Percentiles rank a stretch among this genome's conserved stretches.
Conservation (phyloP, 1,139 yeast genomes). For the Zygotorulaspora mrakii region DNA sequence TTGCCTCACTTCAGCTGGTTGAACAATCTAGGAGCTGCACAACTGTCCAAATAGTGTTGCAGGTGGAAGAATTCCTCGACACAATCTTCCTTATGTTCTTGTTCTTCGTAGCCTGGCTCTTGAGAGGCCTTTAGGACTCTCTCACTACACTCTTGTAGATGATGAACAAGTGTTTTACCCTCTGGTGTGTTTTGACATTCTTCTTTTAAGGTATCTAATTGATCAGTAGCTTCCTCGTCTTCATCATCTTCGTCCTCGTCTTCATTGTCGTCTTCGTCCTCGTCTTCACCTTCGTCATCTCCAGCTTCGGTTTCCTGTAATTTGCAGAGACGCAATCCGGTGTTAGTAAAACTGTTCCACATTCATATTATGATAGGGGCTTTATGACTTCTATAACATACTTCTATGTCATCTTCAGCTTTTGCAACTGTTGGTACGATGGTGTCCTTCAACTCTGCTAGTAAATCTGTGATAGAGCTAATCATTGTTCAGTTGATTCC, state of each 20-base stretch:
- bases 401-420: constrained; percentile 57
- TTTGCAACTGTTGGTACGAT: constrained; percentile 75
- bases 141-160: constrained; percentile 90
- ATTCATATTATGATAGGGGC: constrained; percentile 1
- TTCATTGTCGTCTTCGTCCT: constrained; percentile 64
- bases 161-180: constrained; percentile 77
- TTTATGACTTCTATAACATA: constrained; percentile 1
- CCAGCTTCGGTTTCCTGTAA: constrained; percentile 35
- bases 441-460: constrained; percentile 75
- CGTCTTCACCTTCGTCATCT: constrained; percentile 29
- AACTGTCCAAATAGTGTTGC: constrained; percentile 87
- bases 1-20: constrained; percentile 65
- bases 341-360: constrained; percentile 2
- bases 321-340: not conserved
- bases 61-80: constrained; percentile 97
- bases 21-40: constrained; percentile 90
- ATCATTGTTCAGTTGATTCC: constrained; percentile 40
- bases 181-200: constrained; percentile 65
- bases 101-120: constrained; percentile 75
- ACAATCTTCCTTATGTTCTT: constrained; percentile 91
- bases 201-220: constrained; percentile 59
- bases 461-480: constrained; percentile 51
- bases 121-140: constrained; percentile 86
- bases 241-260: constrained; percentile 77
- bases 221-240: constrained; percentile 70